Evolutionary conservation across 2,329 filamentous ascomycete genomes (phyloP).

Genomic region (Hysterium pulicare): DNA sequence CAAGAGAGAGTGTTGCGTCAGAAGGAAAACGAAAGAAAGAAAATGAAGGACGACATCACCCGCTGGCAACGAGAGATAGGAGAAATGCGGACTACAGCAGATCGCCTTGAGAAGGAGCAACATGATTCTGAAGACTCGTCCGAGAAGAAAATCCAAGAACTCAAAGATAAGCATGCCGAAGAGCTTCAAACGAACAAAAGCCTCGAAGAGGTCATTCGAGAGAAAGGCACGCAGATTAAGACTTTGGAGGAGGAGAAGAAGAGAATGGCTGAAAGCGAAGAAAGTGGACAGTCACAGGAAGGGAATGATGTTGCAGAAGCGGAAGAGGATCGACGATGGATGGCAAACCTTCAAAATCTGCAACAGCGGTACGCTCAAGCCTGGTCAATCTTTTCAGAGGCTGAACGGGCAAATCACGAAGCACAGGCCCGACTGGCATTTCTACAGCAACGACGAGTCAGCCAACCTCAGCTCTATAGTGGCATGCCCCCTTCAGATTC

Average conservation of each 20-base stretch:
- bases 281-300: conserved; percentile 38
- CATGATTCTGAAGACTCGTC: conserved; percentile 30
- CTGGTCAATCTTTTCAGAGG: conserved; percentile 31
- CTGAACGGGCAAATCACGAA: conserved; percentile 38
- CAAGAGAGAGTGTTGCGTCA: conserved; percentile 70
- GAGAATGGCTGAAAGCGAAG: conserved; percentile 44
- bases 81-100: conserved; percentile 52
- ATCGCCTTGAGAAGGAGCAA: conserved; percentile 44
- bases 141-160: conserved; percentile 39
- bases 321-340: conserved; percentile 56
- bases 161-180: conserved; percentile 41
- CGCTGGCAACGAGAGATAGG: conserved; percentile 66
- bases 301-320: conserved; percentile 39
- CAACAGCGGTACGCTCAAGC: conserved; percentile 47
- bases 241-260: conserved; percentile 69
- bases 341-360: conserved; percentile 51
- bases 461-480: conserved; percentile 37
- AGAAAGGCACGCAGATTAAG: conserved; percentile 69
- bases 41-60: conserved; percentile 65
- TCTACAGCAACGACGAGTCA: conserved; percentile 36
- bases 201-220: conserved; percentile 70
- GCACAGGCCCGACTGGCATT: conserved; percentile 41
- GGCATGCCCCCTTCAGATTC: conserved; percentile 27
- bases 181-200: conserved; percentile 51
- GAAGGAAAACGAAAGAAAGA: conserved; percentile 65